A percentile compares a stretch with the other conserved stretches of the same genome.
These are phyloP conservation scores for Termitomyces sp. DNA, from an alignment of 1,284 basidiomycete genomes.

Conservation along the genomic window DNA sequence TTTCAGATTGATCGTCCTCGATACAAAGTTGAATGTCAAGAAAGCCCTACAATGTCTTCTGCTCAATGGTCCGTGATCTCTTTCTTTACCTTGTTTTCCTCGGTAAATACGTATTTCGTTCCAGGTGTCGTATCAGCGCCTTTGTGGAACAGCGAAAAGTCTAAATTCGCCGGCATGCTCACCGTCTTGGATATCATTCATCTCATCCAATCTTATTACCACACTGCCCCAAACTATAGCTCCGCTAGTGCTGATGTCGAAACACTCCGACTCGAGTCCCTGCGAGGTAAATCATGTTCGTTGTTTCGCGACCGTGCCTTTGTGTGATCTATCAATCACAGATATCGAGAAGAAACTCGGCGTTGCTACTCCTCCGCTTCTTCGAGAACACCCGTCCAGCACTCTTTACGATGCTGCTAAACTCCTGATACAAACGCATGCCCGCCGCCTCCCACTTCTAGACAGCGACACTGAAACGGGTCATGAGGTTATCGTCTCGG, in stretches of 20 bases:
- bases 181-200: conserved; percentile 95
- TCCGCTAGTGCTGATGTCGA: conserved; percentile 90
- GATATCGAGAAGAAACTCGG: conserved; percentile 93
- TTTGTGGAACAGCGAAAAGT: conserved; percentile 93
- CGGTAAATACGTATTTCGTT: conserved; percentile 8
- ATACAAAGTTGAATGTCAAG: conserved; percentile 91
- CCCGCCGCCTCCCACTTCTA: conserved; percentile 88
- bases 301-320: conserved; percentile 11
- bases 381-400: conserved; percentile 83
- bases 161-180: conserved; percentile 92
- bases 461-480: conserved; percentile 93
- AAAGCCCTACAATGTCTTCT: conserved; percentile 88
- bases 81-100: background rate
- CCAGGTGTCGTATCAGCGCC: conserved; percentile 96
- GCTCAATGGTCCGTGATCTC: conserved; percentile 61
- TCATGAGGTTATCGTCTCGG: conserved; percentile 93
- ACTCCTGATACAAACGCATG: conserved; percentile 92
- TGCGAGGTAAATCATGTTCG: conserved; percentile 61
- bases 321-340: conserved; percentile 29
- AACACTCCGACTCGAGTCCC: conserved; percentile 83
- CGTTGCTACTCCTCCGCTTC: conserved; percentile 88
- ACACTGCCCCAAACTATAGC: conserved; percentile 82
- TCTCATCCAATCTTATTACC: conserved; percentile 95
- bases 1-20: conserved; percentile 94
- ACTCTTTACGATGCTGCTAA: conserved; percentile 90